phyloP scores from a whole-genome alignment of 306 rosid genomes.

The Cicer judaicum region DNA sequence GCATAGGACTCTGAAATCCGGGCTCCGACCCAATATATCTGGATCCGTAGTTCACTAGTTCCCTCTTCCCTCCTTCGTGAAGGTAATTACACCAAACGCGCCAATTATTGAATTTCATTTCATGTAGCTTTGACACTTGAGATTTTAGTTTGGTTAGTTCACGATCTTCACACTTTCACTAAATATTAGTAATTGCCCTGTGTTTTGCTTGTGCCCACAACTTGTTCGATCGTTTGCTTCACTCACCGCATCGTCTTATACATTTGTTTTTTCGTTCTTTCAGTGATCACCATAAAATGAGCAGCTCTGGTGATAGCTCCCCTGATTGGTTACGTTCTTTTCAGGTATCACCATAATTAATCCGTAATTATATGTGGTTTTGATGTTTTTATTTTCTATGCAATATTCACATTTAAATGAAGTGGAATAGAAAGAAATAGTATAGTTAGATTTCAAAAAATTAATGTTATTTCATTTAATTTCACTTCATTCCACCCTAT shows the following conservation, averaged over 20 bases:
- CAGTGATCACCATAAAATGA: slow-evolving; percentile 54
- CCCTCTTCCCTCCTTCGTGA: not conserved
- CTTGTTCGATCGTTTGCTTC: slow-evolving; percentile 44
- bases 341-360: slow-evolving; percentile 51
- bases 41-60: not conserved
- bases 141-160: not conserved
- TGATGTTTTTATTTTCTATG: not conserved
- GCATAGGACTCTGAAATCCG: not conserved
- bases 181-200: not conserved
- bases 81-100: not conserved
- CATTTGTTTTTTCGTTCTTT: not conserved
- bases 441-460: too few relatives aligned
- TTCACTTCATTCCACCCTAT: too few relatives aligned
- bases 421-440: too few relatives aligned
- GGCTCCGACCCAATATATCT: not conserved
- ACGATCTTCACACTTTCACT: not conserved
- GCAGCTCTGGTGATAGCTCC: slow-evolving; percentile 77
- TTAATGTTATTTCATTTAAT: too few relatives aligned
- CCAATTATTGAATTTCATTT: not conserved
- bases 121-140: not conserved
- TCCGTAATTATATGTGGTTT: not conserved
- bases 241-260: not conserved
- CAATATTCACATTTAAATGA: not conserved
- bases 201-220: slow-evolving; percentile 19
- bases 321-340: slow-evolving; percentile 92